These are phyloP conservation scores for Globisporangium megalacanthum DNA, from an alignment of 352 stramenopile genomes.

Conservation along the genomic window DNA sequence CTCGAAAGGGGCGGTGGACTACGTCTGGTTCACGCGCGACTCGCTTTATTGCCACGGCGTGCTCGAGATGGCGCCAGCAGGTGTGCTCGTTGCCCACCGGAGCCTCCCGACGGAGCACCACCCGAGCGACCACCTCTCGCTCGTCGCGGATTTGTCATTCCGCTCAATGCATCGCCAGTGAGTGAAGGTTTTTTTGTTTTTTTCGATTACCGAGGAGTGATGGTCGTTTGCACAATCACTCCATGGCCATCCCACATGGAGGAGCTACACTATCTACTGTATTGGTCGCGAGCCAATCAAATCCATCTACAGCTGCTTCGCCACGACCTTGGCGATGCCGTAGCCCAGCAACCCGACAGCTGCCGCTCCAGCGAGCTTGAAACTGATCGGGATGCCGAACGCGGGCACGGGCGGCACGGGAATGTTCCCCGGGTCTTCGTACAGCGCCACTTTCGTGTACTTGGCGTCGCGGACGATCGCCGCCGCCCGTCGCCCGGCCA, in stretches of 20 bases:
- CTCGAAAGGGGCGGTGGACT: constrained; percentile 59
- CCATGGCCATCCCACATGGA: too few relatives aligned
- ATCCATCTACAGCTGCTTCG: constrained; percentile 31
- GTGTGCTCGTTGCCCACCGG: constrained; percentile 40
- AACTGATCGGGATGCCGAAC: constrained; percentile 63
- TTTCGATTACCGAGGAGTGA: background rate
- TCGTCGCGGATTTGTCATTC: constrained; percentile 60
- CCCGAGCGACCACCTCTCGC: constrained; percentile 60
- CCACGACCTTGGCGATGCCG: constrained; percentile 49
- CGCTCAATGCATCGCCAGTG: constrained; percentile 10
- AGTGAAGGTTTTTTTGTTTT: too few relatives aligned
- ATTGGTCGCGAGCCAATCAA: too few relatives aligned
- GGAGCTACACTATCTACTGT: too few relatives aligned
- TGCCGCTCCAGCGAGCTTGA: constrained; percentile 50
- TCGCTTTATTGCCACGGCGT: constrained; percentile 57
- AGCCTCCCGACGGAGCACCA: constrained; percentile 48
- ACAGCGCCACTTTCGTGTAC: constrained; percentile 62
- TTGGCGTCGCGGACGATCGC: constrained; percentile 75
- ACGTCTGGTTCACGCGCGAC: constrained; percentile 56
- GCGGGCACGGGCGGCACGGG: constrained; percentile 59
- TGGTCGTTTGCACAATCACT: background rate
- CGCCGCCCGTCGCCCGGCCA: constrained; percentile 70
- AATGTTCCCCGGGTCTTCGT: constrained; percentile 83
- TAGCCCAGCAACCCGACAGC: constrained; percentile 58
- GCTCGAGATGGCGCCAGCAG: constrained; percentile 50